These are phyloP conservation scores for Atractiella rhizophila DNA, from an alignment of 768 basidiomycete species.

Conservation along the genomic window DNA sequence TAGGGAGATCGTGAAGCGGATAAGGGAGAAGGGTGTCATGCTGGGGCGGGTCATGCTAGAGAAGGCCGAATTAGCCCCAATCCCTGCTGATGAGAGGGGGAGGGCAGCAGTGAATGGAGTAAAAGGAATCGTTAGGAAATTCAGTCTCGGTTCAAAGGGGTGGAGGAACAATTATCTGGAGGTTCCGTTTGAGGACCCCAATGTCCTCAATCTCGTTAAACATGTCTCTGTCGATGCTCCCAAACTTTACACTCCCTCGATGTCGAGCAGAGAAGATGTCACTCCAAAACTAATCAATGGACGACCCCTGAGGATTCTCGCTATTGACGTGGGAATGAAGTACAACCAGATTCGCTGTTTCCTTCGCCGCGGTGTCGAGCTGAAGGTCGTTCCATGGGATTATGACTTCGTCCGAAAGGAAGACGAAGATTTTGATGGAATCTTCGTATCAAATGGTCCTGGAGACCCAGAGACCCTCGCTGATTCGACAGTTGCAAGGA, in stretches of 20 bases:
- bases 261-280: not conserved
- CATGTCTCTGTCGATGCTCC: slow-evolving; percentile 51
- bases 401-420: slow-evolving; percentile 48
- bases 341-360: slow-evolving; percentile 98
- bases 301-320: slow-evolving; percentile 55
- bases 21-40: slow-evolving; percentile 81
- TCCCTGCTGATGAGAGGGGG: slow-evolving; percentile 17
- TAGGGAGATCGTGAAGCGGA: slow-evolving; percentile 80
- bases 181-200: slow-evolving; percentile 65
- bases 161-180: slow-evolving; percentile 72
- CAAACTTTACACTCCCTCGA: slow-evolving; percentile 29
- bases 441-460: slow-evolving; percentile 93
- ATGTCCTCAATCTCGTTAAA: slow-evolving; percentile 68
- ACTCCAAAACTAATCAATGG: slow-evolving; percentile 29
- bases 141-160: slow-evolving; percentile 15
- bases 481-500: slow-evolving; percentile 36
- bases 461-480: slow-evolving; percentile 76
- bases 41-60: slow-evolving; percentile 58
- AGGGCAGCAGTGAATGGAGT: slow-evolving; percentile 17
- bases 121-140: slow-evolving; percentile 14
- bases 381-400: slow-evolving; percentile 95
- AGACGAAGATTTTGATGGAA: slow-evolving; percentile 73
- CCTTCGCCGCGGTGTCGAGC: slow-evolving; percentile 63
- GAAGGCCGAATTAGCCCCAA: slow-evolving; percentile 23
- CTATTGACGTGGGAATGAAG: slow-evolving; percentile 98